These are phyloP conservation scores for Penicillium soppii DNA, from an alignment of 495 filamentous ascomycete species.

Conservation along the genomic window DNA sequence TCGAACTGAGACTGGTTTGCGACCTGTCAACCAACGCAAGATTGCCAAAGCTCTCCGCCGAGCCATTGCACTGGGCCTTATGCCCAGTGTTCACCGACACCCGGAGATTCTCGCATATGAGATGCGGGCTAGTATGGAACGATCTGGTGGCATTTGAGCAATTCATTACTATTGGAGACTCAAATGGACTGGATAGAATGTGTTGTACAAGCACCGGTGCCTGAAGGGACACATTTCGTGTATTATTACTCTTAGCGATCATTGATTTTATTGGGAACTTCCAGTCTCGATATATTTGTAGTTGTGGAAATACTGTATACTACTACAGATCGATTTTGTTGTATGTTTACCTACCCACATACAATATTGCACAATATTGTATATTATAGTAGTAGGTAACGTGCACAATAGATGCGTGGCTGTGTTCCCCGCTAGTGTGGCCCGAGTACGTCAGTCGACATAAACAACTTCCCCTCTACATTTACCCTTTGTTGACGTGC, in stretches of 20 bases:
- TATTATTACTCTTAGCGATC: constrained; percentile 30
- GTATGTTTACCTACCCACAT: too few relatives aligned
- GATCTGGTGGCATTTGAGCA: constrained; percentile 10
- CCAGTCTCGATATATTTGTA: too few relatives aligned
- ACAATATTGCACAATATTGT: too few relatives aligned
- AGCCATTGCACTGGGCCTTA: constrained; percentile 82
- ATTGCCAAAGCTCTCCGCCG: constrained; percentile 89
- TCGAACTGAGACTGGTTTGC: constrained; percentile 68
- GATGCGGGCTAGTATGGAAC: constrained; percentile 27
- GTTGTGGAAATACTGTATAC: background rate
- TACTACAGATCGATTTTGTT: too few relatives aligned
- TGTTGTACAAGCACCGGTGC: constrained; percentile 19
- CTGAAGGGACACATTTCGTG: constrained; percentile 15
- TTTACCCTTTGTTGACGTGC: constrained; percentile 3
- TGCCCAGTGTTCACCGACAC: constrained; percentile 90
- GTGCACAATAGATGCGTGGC: background rate
- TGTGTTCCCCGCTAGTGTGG: constrained; percentile 17
- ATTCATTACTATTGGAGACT: background rate
- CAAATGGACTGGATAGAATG: background rate
- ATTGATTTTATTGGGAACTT: constrained; percentile 8
- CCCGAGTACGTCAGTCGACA: constrained; percentile 29
- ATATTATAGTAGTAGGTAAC: too few relatives aligned
- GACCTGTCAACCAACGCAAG: constrained; percentile 86
- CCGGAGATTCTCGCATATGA: constrained; percentile 73
- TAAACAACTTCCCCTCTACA: constrained; percentile 19